Conservation (phyloP, 768 basidiomycete species). For the Favolaschia claudopus region DNA sequence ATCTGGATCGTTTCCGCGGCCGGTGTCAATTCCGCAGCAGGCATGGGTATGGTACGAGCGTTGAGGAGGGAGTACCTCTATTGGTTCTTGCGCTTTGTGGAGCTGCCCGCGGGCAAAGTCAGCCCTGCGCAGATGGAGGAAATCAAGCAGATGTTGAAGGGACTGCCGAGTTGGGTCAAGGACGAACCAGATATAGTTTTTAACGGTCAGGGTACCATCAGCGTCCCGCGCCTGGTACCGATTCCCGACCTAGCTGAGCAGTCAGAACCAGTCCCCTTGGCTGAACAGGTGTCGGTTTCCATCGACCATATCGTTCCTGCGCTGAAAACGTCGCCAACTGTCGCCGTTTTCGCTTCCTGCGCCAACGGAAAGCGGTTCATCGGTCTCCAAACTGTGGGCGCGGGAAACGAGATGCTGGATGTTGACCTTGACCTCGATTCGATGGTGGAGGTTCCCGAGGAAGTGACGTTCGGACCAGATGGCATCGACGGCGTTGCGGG, state of each 20-base stretch:
- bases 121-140: neutral
- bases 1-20: neutral
- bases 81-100: neutral
- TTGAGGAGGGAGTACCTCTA: neutral
- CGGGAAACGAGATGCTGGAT: neutral
- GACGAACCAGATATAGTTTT: neutral
- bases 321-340: neutral
- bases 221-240: neutral
- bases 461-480: neutral
- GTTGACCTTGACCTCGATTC: neutral
- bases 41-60: neutral
- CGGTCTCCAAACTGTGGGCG: neutral
- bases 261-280: neutral
- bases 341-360: neutral
- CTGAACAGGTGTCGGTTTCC: neutral
- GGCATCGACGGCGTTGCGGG: neutral
- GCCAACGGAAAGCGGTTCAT: neutral
- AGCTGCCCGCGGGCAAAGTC: neutral
- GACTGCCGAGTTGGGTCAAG: neutral
- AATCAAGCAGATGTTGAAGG: neutral
- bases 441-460: neutral
- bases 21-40: neutral
- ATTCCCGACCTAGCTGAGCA: neutral
- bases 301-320: neutral
- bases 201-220: neutral